A percentile compares a stretch with the other conserved stretches of the same genome.
phyloP scores from a whole-genome alignment of 2,329 filamentous ascomycete species.

The Colletotrichum eleusines region DNA sequence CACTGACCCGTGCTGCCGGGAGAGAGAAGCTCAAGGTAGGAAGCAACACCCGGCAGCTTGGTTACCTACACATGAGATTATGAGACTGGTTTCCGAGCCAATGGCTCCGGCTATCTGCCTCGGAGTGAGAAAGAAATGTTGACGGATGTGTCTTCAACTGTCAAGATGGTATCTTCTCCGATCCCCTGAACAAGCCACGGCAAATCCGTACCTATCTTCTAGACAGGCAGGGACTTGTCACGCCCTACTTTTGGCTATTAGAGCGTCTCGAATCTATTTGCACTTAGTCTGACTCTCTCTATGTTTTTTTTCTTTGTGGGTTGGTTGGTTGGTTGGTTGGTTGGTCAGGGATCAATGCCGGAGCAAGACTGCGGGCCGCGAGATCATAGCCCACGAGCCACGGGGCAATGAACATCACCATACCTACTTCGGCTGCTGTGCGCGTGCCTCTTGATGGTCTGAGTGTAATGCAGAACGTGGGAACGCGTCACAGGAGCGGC shows the following conservation, averaged over 20 bases:
- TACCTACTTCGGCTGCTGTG: neutral
- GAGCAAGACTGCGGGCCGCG: neutral
- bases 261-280: neutral
- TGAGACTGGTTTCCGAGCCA: slow-evolving; percentile 17
- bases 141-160: neutral
- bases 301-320: too few relatives aligned
- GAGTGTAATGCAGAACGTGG: neutral
- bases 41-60: slow-evolving; percentile 11
- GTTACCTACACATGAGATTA: slow-evolving; percentile 8
- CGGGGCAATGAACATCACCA: neutral
- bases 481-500: neutral
- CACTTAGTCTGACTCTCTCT: neutral
- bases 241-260: neutral
- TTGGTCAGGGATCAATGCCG: neutral
- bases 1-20: neutral
- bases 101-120: neutral
- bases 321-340: neutral
- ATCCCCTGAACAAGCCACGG: neutral
- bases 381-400: neutral
- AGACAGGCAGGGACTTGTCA: neutral
- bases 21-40: neutral
- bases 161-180: neutral
- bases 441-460: slow-evolving; percentile 4
- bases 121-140: neutral
- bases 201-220: too few relatives aligned